Base-by-base conservation (phyloP, 768 basidiomycete genomes). In the Russula earlei region DNA sequence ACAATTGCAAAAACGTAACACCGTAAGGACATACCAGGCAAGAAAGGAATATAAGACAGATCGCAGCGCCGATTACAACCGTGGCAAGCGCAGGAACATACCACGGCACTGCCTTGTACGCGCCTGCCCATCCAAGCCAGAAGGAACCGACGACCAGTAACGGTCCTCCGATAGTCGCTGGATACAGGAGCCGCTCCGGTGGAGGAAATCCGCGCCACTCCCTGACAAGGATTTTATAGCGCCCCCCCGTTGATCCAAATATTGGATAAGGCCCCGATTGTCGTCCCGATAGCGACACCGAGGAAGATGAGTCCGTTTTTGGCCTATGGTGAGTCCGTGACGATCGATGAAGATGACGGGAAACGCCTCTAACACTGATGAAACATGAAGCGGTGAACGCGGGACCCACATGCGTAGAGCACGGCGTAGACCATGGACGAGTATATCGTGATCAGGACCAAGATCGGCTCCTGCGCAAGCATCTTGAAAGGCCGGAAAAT, bases 371-470 rank as follows among this genome's bases (percentile, higher is more conserved):
- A 75, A 71, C 12, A 73, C 68, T 70, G 44, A 11, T 25, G 24
- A 2, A 25, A 31, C 14, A 36, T 59, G 22, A n/a, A n/a, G 62
- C 9, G 12, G 6, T 5, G 46, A 17, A 29, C 9, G 15, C 14
- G 14, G 10, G 7, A 71, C 80, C 61, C 64, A 80, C 80, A 68
- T 51, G 74, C 75, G 63, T 82, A 84, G n/a, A 83, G 72, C 10
- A 83, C 63, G 4, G 80, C 79, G 55, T 81, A 83, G 5, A 83
- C 74, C 54, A 84, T 66, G 14, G 81, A 80, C 10, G 81, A 68
- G 65, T 84, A 85, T 46, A 84, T 59, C 0, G 82, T 83, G 52
- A 83, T 72, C 12, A 82, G 71, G 7, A 84, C 68, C 2, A 85
- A 71, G 61, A 85, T 82, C 0, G 81, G 81, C 64, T 86, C 85